Conservation (phyloP, 257 asterid genomes). For the Lithospermum erythrorhizon region DNA sequence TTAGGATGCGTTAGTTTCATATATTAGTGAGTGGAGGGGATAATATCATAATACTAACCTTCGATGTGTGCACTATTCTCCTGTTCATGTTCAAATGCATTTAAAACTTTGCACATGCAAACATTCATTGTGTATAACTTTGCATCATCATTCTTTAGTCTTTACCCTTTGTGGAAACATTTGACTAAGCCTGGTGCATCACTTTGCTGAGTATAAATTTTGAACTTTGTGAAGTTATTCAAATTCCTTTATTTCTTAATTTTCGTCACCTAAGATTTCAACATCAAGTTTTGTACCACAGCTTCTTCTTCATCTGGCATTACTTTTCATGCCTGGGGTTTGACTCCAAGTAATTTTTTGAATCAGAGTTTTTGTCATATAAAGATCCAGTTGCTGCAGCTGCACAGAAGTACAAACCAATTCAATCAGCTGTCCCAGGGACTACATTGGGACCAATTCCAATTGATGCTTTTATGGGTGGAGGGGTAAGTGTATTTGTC, state of each 20-base stretch:
- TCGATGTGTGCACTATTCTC: no score
- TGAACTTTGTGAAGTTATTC: not conserved
- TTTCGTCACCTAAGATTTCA: not conserved
- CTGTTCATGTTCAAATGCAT: no score
- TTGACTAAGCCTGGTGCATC: not conserved
- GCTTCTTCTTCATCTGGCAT: not conserved
- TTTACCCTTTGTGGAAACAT: no score
- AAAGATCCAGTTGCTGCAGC: conserved; percentile 95
- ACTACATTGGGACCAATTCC: conserved; percentile 96
- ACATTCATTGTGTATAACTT: no score
- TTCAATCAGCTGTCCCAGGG: conserved; percentile 99
- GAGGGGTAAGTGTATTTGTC: conserved; percentile 52
- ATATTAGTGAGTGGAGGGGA: no score
- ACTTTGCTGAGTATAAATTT: not conserved
- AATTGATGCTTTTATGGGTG: conserved; percentile 85
- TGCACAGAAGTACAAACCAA: conserved; percentile 87
- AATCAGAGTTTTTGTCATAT: conserved; percentile 74
- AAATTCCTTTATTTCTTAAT: not conserved
- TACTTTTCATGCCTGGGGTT: not conserved
- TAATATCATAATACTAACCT: no score
- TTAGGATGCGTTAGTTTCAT: not conserved
- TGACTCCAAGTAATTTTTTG: not conserved
- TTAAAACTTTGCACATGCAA: no score
- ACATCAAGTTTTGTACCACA: not conserved
- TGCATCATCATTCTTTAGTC: no score